phyloP scores from a whole-genome alignment of 768 basidiomycete genomes.

The Phaffia tasmanica region DNA sequence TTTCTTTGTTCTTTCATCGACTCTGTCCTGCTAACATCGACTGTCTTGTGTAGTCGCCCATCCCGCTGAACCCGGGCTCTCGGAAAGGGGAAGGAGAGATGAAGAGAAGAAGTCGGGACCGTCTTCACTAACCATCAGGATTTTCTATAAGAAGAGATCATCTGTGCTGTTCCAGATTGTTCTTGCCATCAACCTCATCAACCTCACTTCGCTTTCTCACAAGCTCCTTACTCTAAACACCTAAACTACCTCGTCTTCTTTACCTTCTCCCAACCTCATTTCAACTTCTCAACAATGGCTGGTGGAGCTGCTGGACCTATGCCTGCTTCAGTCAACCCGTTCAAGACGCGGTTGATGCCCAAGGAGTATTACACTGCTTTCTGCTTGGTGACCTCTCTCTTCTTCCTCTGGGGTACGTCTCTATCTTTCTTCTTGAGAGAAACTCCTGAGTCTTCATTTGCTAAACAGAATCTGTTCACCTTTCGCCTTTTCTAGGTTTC shows the following conservation, averaged over 20 bases:
- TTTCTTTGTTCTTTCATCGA: too few species aligned
- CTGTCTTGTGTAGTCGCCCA: too few species aligned
- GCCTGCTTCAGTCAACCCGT: background rate
- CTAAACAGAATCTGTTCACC: background rate
- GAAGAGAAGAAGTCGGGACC: too few species aligned
- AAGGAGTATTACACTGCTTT: conserved; percentile 45
- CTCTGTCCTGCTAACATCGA: too few species aligned
- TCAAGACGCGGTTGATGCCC: conserved; percentile 17
- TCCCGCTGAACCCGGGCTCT: too few species aligned
- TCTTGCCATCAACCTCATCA: background rate
- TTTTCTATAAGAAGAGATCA: conserved; percentile 25
- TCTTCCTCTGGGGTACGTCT: conserved; percentile 53
- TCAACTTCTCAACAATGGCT: conserved; percentile 13
- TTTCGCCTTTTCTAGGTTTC: conserved; percentile 7
- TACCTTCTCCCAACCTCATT: background rate
- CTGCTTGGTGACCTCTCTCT: conserved; percentile 58
- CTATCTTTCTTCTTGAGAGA: background rate
- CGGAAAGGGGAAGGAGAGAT: too few species aligned
- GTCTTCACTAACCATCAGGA: too few species aligned
- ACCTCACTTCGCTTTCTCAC: too few species aligned
- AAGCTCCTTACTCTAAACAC: too few species aligned
- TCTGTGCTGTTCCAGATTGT: background rate
- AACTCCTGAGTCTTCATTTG: background rate
- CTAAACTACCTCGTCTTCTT: background rate
- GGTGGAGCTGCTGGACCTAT: conserved; percentile 21